phyloP scores from a whole-genome alignment of 805 yeast species.

The Torulaspora indica region DNA sequence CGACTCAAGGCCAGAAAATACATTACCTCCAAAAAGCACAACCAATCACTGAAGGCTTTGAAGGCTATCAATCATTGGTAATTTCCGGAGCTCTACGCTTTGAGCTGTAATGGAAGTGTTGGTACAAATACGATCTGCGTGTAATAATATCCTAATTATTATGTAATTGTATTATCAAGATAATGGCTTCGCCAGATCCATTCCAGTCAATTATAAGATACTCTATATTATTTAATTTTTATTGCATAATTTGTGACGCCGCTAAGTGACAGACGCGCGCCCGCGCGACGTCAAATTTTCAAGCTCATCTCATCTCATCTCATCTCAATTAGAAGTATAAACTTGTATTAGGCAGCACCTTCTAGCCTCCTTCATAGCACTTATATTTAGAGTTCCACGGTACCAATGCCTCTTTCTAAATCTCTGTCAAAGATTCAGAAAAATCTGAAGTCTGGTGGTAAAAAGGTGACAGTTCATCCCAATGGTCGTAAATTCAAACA shows the following conservation, averaged over 20 bases:
- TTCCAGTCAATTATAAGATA: too few relatives aligned
- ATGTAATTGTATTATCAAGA: too few relatives aligned
- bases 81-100: background rate
- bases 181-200: too few relatives aligned
- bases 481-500: constrained; percentile 85
- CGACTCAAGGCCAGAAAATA: constrained; percentile 42
- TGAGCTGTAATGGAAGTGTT: too few relatives aligned
- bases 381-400: too few relatives aligned
- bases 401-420: constrained; percentile 35
- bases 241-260: background rate
- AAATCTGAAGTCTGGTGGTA: constrained; percentile 26
- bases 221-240: background rate
- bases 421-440: constrained; percentile 34
- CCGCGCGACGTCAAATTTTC: constrained; percentile 4
- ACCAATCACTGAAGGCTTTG: constrained; percentile 11
- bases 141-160: too few relatives aligned
- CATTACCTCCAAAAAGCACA: constrained; percentile 21
- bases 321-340: background rate
- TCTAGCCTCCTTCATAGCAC: background rate
- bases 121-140: too few relatives aligned
- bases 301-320: constrained; percentile 11
- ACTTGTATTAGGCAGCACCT: background rate
- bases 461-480: constrained; percentile 52
- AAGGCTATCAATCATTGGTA: constrained; percentile 23
- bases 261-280: background rate